Conservation (phyloP, 2,329 filamentous ascomycete genomes). For the Fulvia fulva region DNA sequence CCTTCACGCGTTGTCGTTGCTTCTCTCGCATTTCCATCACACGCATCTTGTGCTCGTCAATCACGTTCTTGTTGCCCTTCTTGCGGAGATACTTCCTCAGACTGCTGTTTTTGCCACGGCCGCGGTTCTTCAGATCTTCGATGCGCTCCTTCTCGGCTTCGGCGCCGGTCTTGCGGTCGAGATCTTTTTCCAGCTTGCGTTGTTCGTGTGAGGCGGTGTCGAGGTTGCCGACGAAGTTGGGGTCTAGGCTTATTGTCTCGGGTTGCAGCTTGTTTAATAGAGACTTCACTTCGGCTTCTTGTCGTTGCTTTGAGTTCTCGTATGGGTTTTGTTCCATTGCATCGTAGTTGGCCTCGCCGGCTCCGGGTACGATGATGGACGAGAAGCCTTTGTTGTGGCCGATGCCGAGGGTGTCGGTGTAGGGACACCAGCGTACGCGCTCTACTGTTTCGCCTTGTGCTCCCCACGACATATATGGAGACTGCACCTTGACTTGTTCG, state of each 20-base stretch:
- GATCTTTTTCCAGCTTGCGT: conserved; percentile 69
- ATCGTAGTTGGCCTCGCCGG: conserved; percentile 96
- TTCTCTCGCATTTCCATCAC: conserved; percentile 76
- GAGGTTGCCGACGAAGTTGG: conserved; percentile 83
- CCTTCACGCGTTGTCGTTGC: conserved; percentile 63
- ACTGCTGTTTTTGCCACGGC: conserved; percentile 83
- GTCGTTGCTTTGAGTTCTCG: conserved; percentile 86
- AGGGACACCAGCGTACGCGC: conserved; percentile 85
- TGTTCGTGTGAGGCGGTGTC: conserved; percentile 78
- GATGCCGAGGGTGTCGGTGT: conserved; percentile 86
- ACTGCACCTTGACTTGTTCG: conserved; percentile 75
- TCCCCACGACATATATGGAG: conserved; percentile 90
- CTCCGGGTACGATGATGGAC: conserved; percentile 83
- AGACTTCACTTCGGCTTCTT: conserved; percentile 83
- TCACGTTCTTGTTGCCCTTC: conserved; percentile 86
- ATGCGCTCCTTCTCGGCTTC: conserved; percentile 52
- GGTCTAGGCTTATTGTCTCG: conserved; percentile 94
- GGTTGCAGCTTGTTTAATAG: conserved; percentile 92
- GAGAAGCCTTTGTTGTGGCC: conserved; percentile 83
- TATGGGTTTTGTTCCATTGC: conserved; percentile 91
- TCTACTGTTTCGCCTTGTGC: conserved; percentile 79
- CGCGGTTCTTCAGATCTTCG: conserved; percentile 66
- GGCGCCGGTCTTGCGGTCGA: conserved; percentile 60
- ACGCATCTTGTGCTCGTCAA: conserved; percentile 88
- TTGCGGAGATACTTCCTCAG: conserved; percentile 86